phyloP scores from a whole-genome alignment of 177 flowering plant species.

The Vitis hybrid region DNA sequence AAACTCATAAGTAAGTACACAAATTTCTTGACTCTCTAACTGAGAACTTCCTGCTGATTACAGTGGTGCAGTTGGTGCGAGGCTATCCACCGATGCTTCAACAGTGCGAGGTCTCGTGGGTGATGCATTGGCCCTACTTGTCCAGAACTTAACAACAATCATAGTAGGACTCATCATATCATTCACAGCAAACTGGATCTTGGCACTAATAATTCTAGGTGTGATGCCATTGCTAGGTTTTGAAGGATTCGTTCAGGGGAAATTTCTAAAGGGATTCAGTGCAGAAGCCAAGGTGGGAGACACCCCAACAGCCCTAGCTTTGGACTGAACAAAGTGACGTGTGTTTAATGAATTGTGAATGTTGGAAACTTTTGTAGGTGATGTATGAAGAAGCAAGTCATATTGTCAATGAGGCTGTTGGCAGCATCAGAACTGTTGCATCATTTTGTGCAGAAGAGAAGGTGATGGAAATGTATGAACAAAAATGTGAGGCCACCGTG shows the following conservation, averaged over 20 bases:
- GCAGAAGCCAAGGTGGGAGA: slow-evolving; percentile 59
- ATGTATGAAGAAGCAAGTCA: slow-evolving; percentile 72
- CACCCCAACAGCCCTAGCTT: neutral
- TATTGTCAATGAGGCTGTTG: slow-evolving; percentile 62
- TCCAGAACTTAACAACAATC: slow-evolving; percentile 57
- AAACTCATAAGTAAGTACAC: too few relatives aligned
- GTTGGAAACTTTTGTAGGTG: slow-evolving; percentile 19
- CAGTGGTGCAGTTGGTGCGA: slow-evolving; percentile 81
- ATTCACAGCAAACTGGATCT: slow-evolving; percentile 63
- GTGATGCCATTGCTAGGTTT: slow-evolving; percentile 48
- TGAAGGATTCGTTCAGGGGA: slow-evolving; percentile 50
- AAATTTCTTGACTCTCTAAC: neutral
- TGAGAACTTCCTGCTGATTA: neutral
- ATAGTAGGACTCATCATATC: slow-evolving; percentile 59
- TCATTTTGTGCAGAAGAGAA: slow-evolving; percentile 57
- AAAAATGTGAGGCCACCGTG: slow-evolving; percentile 48
- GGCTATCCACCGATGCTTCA: slow-evolving; percentile 74
- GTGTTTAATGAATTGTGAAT: neutral
- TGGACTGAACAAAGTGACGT: neutral
- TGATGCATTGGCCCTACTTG: slow-evolving; percentile 58
- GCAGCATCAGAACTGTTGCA: slow-evolving; percentile 65
- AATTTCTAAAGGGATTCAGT: slow-evolving; percentile 51
- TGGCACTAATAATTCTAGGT: slow-evolving; percentile 48
- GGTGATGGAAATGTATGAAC: slow-evolving; percentile 47
- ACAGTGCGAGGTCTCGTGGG: slow-evolving; percentile 58